Percentiles rank a stretch among this genome's conserved stretches.
phyloP scores from a whole-genome alignment of 305 asterid species.

The Fraxinus dipetala region DNA sequence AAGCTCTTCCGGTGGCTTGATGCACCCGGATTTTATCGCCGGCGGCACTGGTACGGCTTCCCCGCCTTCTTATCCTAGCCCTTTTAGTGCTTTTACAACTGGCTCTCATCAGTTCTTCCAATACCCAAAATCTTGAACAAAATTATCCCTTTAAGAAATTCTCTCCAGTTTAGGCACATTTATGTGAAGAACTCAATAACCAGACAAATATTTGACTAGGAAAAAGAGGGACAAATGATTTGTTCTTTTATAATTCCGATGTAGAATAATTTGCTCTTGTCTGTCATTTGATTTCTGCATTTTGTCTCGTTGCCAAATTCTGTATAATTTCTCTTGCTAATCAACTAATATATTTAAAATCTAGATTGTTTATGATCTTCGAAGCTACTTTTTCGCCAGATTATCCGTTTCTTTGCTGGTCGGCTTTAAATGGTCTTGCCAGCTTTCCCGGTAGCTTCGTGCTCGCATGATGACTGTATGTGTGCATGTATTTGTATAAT shows the following conservation, averaged over 20 bases:
- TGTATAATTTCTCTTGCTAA: constrained; percentile 15
- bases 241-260: constrained; percentile 31
- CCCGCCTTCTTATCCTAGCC: constrained; percentile 49
- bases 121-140: constrained; percentile 43
- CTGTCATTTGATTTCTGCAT: constrained; percentile 25
- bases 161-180: constrained; percentile 5
- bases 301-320: constrained; percentile 23
- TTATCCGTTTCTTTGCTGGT: constrained; percentile 40
- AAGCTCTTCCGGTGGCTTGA: constrained; percentile 43
- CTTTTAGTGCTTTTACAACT: constrained; percentile 46
- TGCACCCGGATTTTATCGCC: constrained; percentile 34
- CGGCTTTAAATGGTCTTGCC: constrained; percentile 25
- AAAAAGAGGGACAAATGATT: background rate
- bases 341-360: constrained; percentile 14
- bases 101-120: constrained; percentile 43
- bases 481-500: background rate
- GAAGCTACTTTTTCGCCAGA: constrained; percentile 38
- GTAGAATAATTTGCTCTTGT: constrained; percentile 42
- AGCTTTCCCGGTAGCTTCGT: constrained; percentile 16
- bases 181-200: background rate
- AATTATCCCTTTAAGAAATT: background rate
- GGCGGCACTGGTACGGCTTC: constrained; percentile 42
- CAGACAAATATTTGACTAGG: background rate
- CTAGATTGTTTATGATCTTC: constrained; percentile 33
- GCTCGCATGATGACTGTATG: constrained; percentile 11